A percentile compares a stretch with the other conserved stretches of the same genome.
phyloP scores from a whole-genome alignment of 1,284 basidiomycete genomes.

The Austroboletus niveus region DNA sequence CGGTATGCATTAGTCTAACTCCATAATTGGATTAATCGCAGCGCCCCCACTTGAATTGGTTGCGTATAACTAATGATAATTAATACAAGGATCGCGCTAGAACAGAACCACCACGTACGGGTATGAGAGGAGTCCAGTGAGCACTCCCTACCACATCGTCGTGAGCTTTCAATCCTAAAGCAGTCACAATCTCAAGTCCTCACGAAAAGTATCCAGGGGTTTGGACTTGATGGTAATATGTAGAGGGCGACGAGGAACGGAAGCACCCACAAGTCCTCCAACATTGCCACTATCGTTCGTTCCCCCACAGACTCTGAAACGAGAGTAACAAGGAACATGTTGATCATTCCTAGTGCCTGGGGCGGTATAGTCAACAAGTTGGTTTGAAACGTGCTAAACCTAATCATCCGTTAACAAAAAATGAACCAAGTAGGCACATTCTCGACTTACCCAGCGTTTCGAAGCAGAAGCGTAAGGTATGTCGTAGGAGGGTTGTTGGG shows the following conservation, averaged over 20 bases:
- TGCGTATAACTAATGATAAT: slow-evolving; percentile 27
- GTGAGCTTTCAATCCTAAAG: neutral
- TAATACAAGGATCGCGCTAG: too few species aligned
- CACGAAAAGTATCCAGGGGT: slow-evolving; percentile 49
- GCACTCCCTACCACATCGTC: slow-evolving; percentile 21
- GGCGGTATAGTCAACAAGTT: slow-evolving; percentile 62
- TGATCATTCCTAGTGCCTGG: slow-evolving; percentile 40
- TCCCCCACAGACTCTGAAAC: slow-evolving; percentile 47
- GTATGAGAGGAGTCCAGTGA: neutral
- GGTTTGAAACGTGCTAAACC: slow-evolving; percentile 57
- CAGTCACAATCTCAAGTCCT: slow-evolving; percentile 2
- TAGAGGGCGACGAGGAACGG: slow-evolving; percentile 53
- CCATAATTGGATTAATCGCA: neutral
- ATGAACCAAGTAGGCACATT: neutral
- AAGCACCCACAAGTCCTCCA: slow-evolving; percentile 46
- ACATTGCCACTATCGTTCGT: slow-evolving; percentile 45
- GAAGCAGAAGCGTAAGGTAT: slow-evolving; percentile 47
- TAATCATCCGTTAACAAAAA: slow-evolving; percentile 15
- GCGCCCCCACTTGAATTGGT: slow-evolving; percentile 33
- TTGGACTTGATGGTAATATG: slow-evolving; percentile 42
- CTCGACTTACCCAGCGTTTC: slow-evolving; percentile 46
- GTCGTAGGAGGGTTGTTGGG: slow-evolving; percentile 46
- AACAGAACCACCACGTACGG: slow-evolving; percentile 27
- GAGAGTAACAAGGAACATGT: slow-evolving; percentile 43
- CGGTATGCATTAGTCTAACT: neutral